Evolutionary conservation across 2,329 filamentous ascomycete species (phyloP).

Genomic region (Rugonectria rugulosa): DNA sequence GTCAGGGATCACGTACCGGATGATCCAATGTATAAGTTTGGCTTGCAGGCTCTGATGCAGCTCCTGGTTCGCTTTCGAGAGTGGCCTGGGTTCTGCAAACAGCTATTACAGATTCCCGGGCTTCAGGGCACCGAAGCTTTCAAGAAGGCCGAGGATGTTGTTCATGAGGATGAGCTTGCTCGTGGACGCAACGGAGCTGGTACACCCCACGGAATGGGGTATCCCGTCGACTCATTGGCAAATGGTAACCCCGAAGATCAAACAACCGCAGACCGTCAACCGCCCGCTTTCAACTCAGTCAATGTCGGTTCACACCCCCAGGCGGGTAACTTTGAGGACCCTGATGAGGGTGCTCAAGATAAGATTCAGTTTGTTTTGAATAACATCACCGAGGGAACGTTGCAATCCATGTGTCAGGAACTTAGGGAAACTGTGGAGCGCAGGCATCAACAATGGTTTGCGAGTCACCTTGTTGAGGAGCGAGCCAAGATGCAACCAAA

Average conservation of each 20-base stretch:
- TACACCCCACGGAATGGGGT: slow-evolving; percentile 45
- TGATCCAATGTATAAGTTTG: slow-evolving; percentile 97
- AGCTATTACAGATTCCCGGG: slow-evolving; percentile 81
- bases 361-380: slow-evolving; percentile 96
- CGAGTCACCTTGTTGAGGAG: slow-evolving; percentile 91
- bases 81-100: slow-evolving; percentile 94
- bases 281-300: slow-evolving; percentile 79
- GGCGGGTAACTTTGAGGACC: slow-evolving; percentile 77
- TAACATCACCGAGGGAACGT: slow-evolving; percentile 90
- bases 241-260: slow-evolving; percentile 77
- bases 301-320: slow-evolving; percentile 74
- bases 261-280: slow-evolving; percentile 63
- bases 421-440: slow-evolving; percentile 80
- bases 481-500: slow-evolving; percentile 98
- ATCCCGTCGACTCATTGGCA: slow-evolving; percentile 60
- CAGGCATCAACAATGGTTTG: slow-evolving; percentile 95
- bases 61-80: slow-evolving; percentile 83
- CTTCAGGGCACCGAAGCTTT: slow-evolving; percentile 86
- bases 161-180: slow-evolving; percentile 69
- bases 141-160: slow-evolving; percentile 81
- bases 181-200: slow-evolving; percentile 62
- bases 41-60: slow-evolving; percentile 91
- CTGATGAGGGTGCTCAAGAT: slow-evolving; percentile 84
- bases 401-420: slow-evolving; percentile 84
- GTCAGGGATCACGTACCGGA: slow-evolving; percentile 85